Evolutionary conservation across 2,329 filamentous ascomycete genomes (phyloP), one percentile per base, ranked within the genome.

Genomic region (Bisporella sp.): DNA sequence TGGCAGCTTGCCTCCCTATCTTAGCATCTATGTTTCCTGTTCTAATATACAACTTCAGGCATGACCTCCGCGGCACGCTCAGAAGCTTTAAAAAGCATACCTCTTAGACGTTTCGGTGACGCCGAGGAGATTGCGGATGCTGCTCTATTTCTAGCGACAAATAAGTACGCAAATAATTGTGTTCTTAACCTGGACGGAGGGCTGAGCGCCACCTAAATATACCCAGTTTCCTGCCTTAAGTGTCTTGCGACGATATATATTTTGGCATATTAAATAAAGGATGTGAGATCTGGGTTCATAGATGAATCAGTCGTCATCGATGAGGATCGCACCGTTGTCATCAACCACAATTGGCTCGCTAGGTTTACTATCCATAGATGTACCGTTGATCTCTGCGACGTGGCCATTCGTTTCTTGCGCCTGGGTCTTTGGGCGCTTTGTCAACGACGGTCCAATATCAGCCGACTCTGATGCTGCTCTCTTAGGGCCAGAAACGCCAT

Each of bases 131-230:
- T 95, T 32, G 89, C 89, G n/a, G 82, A 91, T 62, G 89, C 89
- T 49, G 87, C 85, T 44, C 64, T 85, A 31, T 95, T 95, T 66
- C 75, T 95, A 12, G 85, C 81, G 31, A 76, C 76, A 44, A 95
- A 93, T 66, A 72, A 79, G 55, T 96, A 92, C 68, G 87, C 89
- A 50, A 92, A 92, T 66, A 95, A 95, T 58, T 93, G 88, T 66
- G 76, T 91, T 46, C 73, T 96, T 47, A 93, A 91, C 66, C 74
- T 96, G 31, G 90, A 95, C 67, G 90, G 90, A 12, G 90, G 90
- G 1, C 67, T 95, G 58, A 90, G 86, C 66, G 87, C 86, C 46
- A 59, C 70, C 47, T 87, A 65, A 75, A 48, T 12, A 37, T 37
- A n/a, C 35, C 35, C 35, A 9, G 8, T n/a, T 41, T 21, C 21